These are phyloP conservation scores for Wickerhamiella parazyma DNA, from an alignment of 805 yeast species.

Conservation along the genomic window DNA sequence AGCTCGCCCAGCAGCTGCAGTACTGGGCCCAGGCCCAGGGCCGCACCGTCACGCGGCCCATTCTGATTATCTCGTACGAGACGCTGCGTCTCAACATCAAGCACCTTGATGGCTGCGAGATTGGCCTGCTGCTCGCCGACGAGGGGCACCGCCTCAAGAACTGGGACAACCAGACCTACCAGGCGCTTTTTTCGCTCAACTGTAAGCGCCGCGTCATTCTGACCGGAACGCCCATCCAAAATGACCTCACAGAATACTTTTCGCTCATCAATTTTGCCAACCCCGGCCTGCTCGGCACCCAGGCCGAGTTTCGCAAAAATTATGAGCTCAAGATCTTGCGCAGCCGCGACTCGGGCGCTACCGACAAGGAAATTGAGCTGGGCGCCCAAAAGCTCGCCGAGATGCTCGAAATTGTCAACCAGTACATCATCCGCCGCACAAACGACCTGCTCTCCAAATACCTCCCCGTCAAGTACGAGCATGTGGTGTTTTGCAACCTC, in stretches of 20 bases:
- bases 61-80: constrained; percentile 85
- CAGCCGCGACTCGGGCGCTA: constrained; percentile 83
- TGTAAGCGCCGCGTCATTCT: constrained; percentile 82
- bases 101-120: constrained; percentile 56
- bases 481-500: constrained; percentile 82
- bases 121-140: constrained; percentile 77
- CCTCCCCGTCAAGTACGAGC: constrained; percentile 90
- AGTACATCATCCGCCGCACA: constrained; percentile 86
- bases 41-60: constrained; percentile 81
- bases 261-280: constrained; percentile 83
- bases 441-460: constrained; percentile 90
- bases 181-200: constrained; percentile 67
- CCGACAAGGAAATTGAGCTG: constrained; percentile 55
- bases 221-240: constrained; percentile 95
- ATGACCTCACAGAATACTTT: constrained; percentile 86
- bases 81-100: constrained; percentile 78
- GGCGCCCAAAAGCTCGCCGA: constrained; percentile 62
- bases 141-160: constrained; percentile 77
- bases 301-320: constrained; percentile 69
- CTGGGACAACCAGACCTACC: constrained; percentile 85
- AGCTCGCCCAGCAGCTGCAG: constrained; percentile 51
- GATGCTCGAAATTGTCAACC: constrained; percentile 63
- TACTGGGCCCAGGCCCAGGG: constrained; percentile 86
- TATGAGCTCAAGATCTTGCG: constrained; percentile 67
- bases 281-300: constrained; percentile 81